A percentile compares a stretch with the other conserved stretches of the same genome.
These are phyloP conservation scores for Microdochium bolleyi DNA, from an alignment of 2,329 filamentous ascomycete genomes.

Conservation along the genomic window DNA sequence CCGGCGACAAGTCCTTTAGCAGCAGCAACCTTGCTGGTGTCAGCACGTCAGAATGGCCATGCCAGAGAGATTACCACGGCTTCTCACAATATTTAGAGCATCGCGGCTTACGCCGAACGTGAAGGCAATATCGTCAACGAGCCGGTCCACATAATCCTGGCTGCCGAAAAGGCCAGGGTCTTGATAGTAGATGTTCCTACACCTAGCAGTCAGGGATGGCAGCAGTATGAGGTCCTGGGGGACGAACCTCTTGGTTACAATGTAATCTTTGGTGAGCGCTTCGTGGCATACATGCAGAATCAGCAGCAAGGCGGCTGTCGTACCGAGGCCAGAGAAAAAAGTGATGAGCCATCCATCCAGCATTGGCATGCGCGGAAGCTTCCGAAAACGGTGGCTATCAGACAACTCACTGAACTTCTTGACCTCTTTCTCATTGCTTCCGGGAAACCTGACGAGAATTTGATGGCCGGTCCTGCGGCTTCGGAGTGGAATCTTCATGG, in stretches of 20 bases:
- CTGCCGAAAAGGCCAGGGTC: conserved; percentile 63
- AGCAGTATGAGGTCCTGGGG: no score
- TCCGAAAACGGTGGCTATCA: neutral
- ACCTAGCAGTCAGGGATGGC: conserved; percentile 2
- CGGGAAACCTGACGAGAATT: conserved; percentile 13
- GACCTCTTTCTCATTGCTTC: conserved; percentile 5
- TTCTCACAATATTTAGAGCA: conserved; percentile 60
- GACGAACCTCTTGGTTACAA: conserved; percentile 54
- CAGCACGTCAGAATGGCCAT: neutral
- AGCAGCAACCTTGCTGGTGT: conserved; percentile 50
- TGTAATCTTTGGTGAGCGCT: conserved; percentile 43
- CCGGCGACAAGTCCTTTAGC: conserved; percentile 67
- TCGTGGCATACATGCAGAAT: conserved; percentile 54
- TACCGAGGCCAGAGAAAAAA: neutral
- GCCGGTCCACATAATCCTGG: conserved; percentile 60
- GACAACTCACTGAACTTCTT: conserved; percentile 20
- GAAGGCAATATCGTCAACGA: conserved; percentile 67
- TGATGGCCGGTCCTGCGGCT: conserved; percentile 20
- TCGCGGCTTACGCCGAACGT: conserved; percentile 58
- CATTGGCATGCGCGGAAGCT: conserved; percentile 2
- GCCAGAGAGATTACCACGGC: neutral
- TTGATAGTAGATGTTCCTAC: conserved; percentile 76
- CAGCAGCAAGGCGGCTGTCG: conserved; percentile 44
- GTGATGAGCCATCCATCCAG: neutral
- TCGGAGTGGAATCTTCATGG: conserved; percentile 39